phyloP scores from a whole-genome alignment of 192 early-diverging fungal genomes.

The Kickxella alabastrina region DNA sequence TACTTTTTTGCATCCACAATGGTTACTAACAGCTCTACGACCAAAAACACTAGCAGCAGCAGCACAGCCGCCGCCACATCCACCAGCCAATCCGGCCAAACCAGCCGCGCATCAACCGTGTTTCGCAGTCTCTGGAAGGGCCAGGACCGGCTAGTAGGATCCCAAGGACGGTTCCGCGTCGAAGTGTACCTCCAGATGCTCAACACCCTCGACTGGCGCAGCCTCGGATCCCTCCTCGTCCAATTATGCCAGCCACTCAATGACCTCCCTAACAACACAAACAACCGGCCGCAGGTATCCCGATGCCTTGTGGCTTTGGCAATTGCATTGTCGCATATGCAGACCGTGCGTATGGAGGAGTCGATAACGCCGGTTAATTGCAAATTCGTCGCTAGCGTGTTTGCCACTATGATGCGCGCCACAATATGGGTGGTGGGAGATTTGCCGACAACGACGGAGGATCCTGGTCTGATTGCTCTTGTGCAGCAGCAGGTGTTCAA shows the following conservation, averaged over 20 bases:
- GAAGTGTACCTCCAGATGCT: constrained; percentile 11
- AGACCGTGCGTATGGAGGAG: background rate
- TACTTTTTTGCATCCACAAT: no score
- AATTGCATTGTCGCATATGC: constrained; percentile 19
- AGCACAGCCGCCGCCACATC: no score
- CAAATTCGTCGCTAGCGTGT: constrained; percentile 15
- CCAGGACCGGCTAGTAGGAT: constrained; percentile 3
- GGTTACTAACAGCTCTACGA: no score
- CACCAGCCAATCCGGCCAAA: no score
- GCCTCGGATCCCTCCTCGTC: constrained; percentile 26
- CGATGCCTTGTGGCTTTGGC: constrained; percentile 17
- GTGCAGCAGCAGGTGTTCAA: constrained; percentile 1
- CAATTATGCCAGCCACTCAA: constrained; percentile 5
- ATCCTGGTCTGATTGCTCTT: no score
- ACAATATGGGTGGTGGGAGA: background rate
- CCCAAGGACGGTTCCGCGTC: constrained; percentile 9
- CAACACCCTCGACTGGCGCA: constrained; percentile 20
- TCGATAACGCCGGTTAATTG: constrained; percentile 3
- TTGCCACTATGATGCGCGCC: constrained; percentile 9
- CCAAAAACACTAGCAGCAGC: no score
- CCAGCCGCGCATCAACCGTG: background rate
- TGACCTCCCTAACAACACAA: background rate
- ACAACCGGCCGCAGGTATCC: background rate
- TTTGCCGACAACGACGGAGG: background rate
- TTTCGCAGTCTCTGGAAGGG: constrained; percentile 29